phyloP scores from a whole-genome alignment of 2,329 filamentous ascomycete genomes.

The Pseudonectria buxi region DNA sequence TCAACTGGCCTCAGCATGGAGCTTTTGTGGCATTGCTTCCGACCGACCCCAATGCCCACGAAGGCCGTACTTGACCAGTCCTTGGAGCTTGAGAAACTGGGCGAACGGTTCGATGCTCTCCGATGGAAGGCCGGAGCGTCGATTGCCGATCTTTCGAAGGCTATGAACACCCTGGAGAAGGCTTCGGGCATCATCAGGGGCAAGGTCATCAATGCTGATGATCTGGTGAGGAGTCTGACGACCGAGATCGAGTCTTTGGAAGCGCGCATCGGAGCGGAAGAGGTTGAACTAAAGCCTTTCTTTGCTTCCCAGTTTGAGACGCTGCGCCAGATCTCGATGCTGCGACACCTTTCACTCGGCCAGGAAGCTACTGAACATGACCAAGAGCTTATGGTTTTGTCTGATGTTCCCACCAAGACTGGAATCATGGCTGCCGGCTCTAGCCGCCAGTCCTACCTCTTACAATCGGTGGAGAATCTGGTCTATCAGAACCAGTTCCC shows the following conservation, averaged over 20 bases:
- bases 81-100: constrained; percentile 48
- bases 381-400: constrained; percentile 43
- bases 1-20: constrained; percentile 77
- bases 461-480: constrained; percentile 44
- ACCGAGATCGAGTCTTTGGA: constrained; percentile 48
- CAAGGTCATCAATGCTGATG: constrained; percentile 33
- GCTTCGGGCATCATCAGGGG: constrained; percentile 49
- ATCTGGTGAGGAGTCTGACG: constrained; percentile 43
- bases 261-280: constrained; percentile 34
- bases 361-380: constrained; percentile 4
- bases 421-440: constrained; percentile 28
- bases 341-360: constrained; percentile 25
- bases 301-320: constrained; percentile 50
- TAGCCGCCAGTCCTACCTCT: constrained; percentile 29
- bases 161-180: constrained; percentile 48
- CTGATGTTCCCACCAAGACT: constrained; percentile 31
- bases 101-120: constrained; percentile 52
- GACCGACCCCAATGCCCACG: constrained; percentile 52
- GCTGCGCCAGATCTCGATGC: constrained; percentile 45
- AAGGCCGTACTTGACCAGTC: constrained; percentile 39
- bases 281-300: constrained; percentile 39
- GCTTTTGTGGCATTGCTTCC: constrained; percentile 64
- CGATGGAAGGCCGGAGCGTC: constrained; percentile 51
- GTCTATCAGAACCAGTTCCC: constrained; percentile 30
- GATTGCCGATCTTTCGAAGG: constrained; percentile 44